Evolutionary conservation across 1,284 basidiomycete genomes (phyloP), one percentile per base, ranked within the genome.

Genomic region (Malassezia brasiliensis): DNA sequence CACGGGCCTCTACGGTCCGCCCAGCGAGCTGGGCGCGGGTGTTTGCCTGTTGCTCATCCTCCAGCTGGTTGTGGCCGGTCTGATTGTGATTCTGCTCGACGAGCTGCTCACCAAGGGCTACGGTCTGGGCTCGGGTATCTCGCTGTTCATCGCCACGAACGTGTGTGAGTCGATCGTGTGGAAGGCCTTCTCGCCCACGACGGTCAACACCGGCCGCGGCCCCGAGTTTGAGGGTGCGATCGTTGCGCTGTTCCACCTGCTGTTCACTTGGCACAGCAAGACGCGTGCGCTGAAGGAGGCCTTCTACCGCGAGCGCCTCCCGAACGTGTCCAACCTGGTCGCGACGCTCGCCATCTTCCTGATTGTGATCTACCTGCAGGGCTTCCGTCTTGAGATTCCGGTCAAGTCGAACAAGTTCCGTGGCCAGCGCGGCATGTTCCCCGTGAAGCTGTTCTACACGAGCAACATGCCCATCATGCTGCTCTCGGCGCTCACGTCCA

Each of bases 391-490:
- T 66, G 93, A 98, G 77, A 96, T 98, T 74, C 93, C 93, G 15
- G 88, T 98, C 77, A 96, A 98, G 83, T 87, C 84, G 77, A 91
- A 90, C 81, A 83, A 85, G 64, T 90, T 91, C 85, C 83, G 90
- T 62, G 93, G 94, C 31, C 90, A 96, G 78, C 83, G 90, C 47
- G 90, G 88, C 45, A 83, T 84, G 35, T 98, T 94, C 81, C 93
- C 94, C 56, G 83, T 98, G 79, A 98, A 96, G 80, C 83, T 98
- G 42, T 98, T 98, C 80, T 98, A 98, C 80, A 96, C 93, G 22
- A 86, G 84, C 62, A 98, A 96, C 81, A 96, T 96, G 93, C 91
- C 93, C 62, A 98, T 98, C 81, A 98, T 98, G 93, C 83, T 98
- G 64, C 88, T 96, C 78, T 86, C 83, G 25, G 91, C 93, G 11